Percentiles rank a stretch among this genome's conserved stretches.
Evolutionary conservation across 2,329 filamentous ascomycete species (phyloP).

Genomic region (Exophiala phaeomuriformis): DNA sequence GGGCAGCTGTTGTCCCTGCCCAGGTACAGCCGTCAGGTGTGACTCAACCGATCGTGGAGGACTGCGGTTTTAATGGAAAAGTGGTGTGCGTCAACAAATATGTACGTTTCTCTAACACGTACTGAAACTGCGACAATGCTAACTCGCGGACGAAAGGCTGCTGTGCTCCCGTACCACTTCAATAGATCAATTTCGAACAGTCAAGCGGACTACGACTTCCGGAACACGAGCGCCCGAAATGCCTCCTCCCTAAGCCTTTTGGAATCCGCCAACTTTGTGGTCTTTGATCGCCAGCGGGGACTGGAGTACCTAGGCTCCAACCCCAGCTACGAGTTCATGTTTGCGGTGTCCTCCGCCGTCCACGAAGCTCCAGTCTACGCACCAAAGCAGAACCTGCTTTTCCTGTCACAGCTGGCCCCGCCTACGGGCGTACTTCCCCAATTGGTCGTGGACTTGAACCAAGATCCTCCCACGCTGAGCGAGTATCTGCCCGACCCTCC

Average conservation of each 20-base stretch:
- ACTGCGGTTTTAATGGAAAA: conserved; percentile 28
- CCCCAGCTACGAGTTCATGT: conserved; percentile 35
- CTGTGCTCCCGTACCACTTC: conserved; percentile 36
- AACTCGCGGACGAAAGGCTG: conserved; percentile 1
- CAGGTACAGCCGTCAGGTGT: conserved; percentile 28
- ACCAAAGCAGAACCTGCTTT: conserved; percentile 36
- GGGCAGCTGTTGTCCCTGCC: conserved; percentile 17
- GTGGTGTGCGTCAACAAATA: conserved; percentile 37
- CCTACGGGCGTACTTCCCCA: conserved; percentile 35
- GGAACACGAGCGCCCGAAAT: conserved; percentile 32
- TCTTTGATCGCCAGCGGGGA: conserved; percentile 35
- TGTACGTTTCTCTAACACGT: conserved; percentile 23
- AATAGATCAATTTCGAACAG: conserved; percentile 30
- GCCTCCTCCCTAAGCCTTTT: conserved; percentile 31
- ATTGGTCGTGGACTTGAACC: conserved; percentile 39
- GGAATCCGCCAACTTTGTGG: conserved; percentile 33
- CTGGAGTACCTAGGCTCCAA: conserved; percentile 34
- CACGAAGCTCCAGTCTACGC: conserved; percentile 42
- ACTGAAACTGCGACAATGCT: neutral
- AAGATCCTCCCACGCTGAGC: conserved; percentile 35
- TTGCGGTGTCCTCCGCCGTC: conserved; percentile 34
- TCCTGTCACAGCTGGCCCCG: conserved; percentile 35
- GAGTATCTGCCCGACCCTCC: conserved; percentile 36
- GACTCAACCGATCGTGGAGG: conserved; percentile 29
- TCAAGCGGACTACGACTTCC: conserved; percentile 27